Percentiles rank a stretch among this genome's conserved stretches.
Conservation (phyloP, 176 grass and related monocot genomes). For the Neostapfia colusana region DNA sequence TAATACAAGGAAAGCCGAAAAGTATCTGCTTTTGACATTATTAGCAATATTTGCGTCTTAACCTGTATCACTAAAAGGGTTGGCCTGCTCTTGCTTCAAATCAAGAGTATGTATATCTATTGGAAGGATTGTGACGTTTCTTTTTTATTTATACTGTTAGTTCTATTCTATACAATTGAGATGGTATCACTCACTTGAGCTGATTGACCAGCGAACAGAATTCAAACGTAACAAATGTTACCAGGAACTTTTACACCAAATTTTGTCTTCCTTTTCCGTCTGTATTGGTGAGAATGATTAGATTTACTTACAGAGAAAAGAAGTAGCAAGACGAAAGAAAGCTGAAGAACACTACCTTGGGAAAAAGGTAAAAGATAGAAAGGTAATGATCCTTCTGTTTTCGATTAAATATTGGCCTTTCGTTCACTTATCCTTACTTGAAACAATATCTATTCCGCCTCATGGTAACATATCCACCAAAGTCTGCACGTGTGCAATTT, state of each 20-base stretch:
- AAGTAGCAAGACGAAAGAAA: slow-evolving; percentile 64
- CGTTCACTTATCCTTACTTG: not conserved
- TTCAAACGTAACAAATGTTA: not conserved
- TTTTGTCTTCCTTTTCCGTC: not conserved
- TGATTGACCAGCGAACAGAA: not conserved
- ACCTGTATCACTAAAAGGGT: slow-evolving; percentile 23
- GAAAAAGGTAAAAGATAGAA: slow-evolving; percentile 73
- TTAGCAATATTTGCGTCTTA: slow-evolving; percentile 3
- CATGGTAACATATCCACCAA: not conserved
- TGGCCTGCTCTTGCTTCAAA: slow-evolving; percentile 18
- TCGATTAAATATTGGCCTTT: slow-evolving; percentile 7
- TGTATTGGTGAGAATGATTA: not conserved
- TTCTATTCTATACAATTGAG: not conserved
- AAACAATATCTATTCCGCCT: slow-evolving; percentile 18
- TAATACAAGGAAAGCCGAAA: slow-evolving; percentile 25
- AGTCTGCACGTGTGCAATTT: not conserved
- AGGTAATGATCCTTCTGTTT: slow-evolving; percentile 48
- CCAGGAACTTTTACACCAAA: not conserved
- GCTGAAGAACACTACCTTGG: slow-evolving; percentile 58
- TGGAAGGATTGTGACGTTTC: not conserved
- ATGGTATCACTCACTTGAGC: slow-evolving; percentile 3
- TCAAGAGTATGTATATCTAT: not conserved
- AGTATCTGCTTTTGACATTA: slow-evolving; percentile 21
- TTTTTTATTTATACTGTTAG: slow-evolving; percentile 23
- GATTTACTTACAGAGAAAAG: slow-evolving; percentile 62